phyloP scores from a whole-genome alignment of 2,329 filamentous ascomycete genomes.

The Colletotrichum salicis region DNA sequence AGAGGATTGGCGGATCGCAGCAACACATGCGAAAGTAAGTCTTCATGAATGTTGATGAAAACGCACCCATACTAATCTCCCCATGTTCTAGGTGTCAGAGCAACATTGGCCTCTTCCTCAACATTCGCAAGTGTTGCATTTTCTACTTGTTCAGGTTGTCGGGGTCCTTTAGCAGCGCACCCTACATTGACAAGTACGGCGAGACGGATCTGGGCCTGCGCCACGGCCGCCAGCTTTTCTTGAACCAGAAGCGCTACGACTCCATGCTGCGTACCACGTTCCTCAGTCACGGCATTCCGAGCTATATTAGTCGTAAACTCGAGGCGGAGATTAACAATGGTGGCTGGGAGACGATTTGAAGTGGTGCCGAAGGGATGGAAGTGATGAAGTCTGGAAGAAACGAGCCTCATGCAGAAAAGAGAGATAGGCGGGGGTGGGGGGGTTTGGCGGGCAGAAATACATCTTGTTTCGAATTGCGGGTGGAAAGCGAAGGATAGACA shows the following conservation, averaged over 20 bases:
- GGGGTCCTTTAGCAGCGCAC: slow-evolving; percentile 86
- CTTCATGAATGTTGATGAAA: background rate
- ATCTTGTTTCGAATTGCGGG: background rate
- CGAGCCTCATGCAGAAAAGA: background rate
- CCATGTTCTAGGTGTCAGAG: slow-evolving; percentile 76
- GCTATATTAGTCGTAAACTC: slow-evolving; percentile 86
- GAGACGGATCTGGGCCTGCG: slow-evolving; percentile 93
- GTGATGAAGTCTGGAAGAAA: background rate
- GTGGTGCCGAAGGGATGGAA: background rate
- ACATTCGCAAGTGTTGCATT: slow-evolving; percentile 94
- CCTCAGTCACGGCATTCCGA: slow-evolving; percentile 87
- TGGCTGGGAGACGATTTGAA: slow-evolving; percentile 88
- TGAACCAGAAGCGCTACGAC: slow-evolving; percentile 96
- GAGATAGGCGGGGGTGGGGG: background rate
- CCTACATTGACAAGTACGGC: slow-evolving; percentile 95
- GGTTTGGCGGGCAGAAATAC: background rate
- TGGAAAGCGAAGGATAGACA: background rate
- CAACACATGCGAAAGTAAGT: slow-evolving; percentile 88
- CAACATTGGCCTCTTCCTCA: slow-evolving; percentile 93
- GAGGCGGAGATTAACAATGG: slow-evolving; percentile 98
- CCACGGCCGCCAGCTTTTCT: slow-evolving; percentile 86
- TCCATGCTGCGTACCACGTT: slow-evolving; percentile 86
- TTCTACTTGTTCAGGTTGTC: slow-evolving; percentile 85
- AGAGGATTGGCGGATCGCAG: slow-evolving; percentile 81
- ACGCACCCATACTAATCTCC: background rate